Evolutionary conservation across 106 monocot species (phyloP), one percentile per base, ranked within the genome.

Genomic region (Phalaenopsis equestris): DNA sequence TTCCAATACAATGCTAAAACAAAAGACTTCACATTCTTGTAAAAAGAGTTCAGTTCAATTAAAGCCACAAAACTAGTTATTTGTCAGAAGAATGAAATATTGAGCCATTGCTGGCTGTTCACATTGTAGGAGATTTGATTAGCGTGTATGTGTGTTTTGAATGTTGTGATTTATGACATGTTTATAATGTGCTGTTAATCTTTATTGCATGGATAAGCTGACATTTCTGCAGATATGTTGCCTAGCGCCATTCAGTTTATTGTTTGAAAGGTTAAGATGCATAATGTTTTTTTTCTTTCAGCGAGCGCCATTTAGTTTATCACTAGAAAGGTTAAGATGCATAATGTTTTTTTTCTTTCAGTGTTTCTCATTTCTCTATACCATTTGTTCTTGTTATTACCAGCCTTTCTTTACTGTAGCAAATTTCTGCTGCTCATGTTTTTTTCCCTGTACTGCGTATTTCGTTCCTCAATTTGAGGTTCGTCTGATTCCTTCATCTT

Each of bases 401-500:
- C 4, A 19, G 19, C 21, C 70, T 39, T 39, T 37, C 38, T 70
- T 39, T 37, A 70, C 9, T 14, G 39, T 70, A 70, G 8, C n/a
- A 18, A 45, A 74, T 19, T 74, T 43, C 8, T 45, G 6, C 45
- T 74, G 4, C 6, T 43, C 43, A 43, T 74, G 39, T 42, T 45
- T 6, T 19, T 74, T 6, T 45, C 10, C 30, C 30, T 30, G 5
- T 67, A 67, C 30, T 67, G 17, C 8, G 36, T 73, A 42, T 61
- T 37, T 85, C 30, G 30, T 8, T 19, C 37, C 9, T 41, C 0
- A 41, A 21, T 68, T 79, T 81, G 24, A 19, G 52, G 37, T 81
- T 86, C 58, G 81, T 67, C 43, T 4, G 79, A 30, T 30, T 43
- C 82, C 55, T 6, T 84, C 18, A 84, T 45, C 39, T 61, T 83